phyloP scores from a whole-genome alignment of 139 green algal genomes.

The Asterochloris erici region DNA sequence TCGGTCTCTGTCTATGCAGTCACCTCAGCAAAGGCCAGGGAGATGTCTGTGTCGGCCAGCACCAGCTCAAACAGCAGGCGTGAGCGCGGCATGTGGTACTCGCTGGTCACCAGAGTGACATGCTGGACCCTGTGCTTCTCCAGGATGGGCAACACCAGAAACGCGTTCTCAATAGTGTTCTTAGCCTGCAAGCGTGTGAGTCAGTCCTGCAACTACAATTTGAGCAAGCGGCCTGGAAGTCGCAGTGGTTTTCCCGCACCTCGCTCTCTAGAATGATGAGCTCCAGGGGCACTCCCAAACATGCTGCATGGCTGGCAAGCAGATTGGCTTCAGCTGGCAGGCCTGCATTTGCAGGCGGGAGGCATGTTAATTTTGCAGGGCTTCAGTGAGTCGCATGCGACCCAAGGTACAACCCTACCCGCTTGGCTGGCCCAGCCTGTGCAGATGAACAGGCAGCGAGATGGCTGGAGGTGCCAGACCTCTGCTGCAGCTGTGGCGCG shows the following conservation, averaged over 20 bases:
- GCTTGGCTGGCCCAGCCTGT: conserved; percentile 14
- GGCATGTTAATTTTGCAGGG: neutral
- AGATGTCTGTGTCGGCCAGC: neutral
- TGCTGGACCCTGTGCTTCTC: neutral
- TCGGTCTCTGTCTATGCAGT: neutral
- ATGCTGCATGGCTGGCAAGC: neutral
- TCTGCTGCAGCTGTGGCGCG: conserved; percentile 5
- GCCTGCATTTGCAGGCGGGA: neutral
- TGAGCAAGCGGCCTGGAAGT: neutral
- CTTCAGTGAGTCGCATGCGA: neutral
- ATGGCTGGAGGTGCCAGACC: neutral
- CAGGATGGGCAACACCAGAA: conserved; percentile 6
- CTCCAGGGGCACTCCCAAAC: too few species aligned
- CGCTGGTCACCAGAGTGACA: neutral
- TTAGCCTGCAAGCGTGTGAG: neutral
- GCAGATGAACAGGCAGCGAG: neutral
- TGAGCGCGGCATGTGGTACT: conserved; percentile 17
- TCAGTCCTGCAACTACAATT: neutral
- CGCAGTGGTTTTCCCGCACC: too few species aligned
- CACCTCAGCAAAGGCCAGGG: conserved; percentile 10
- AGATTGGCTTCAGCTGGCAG: conserved; percentile 12
- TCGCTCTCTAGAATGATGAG: too few species aligned
- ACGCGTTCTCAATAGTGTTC: conserved; percentile 13
- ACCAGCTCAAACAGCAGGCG: conserved; percentile 13
- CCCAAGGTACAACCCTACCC: neutral